phyloP scores from a whole-genome alignment of 768 basidiomycete genomes.

The Termitomyces sp. region DNA sequence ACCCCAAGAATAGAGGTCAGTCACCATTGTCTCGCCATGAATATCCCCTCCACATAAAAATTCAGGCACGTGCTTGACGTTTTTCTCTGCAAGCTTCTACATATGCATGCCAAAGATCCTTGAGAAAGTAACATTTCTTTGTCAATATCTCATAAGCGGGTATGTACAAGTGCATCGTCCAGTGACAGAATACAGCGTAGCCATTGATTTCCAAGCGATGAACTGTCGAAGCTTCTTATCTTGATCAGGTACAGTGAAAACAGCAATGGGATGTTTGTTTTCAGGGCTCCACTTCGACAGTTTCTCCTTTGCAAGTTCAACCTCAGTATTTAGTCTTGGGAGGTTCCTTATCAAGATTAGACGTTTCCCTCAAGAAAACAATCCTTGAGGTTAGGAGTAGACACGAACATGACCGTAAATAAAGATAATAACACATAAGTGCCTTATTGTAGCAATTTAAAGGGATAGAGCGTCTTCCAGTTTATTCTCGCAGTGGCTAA shows the following conservation, averaged over 20 bases:
- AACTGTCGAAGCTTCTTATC: background rate
- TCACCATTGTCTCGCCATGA: slow-evolving; percentile 13
- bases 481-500: no score
- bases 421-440: no score
- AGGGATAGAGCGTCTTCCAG: no score
- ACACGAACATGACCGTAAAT: no score
- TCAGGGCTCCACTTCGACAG: background rate
- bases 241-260: slow-evolving; percentile 5
- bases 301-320: no score
- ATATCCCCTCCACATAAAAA: slow-evolving; percentile 25
- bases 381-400: no score
- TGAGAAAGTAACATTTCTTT: slow-evolving; percentile 17
- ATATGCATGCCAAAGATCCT: slow-evolving; percentile 21
- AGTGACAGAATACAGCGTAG: slow-evolving; percentile 6
- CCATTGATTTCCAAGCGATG: slow-evolving; percentile 13
- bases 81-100: background rate
- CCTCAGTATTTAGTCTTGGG: no score
- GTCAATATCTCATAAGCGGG: slow-evolving; percentile 8
- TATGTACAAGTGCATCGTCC: slow-evolving; percentile 6
- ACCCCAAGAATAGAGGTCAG: slow-evolving; percentile 3
- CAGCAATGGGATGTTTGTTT: background rate
- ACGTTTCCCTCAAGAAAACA: no score
- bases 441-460: no score
- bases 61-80: slow-evolving; percentile 18
- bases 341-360: no score